Evolutionary conservation across 164 flowering plant genomes (phyloP).

Genomic region (Vitis cinerea): DNA sequence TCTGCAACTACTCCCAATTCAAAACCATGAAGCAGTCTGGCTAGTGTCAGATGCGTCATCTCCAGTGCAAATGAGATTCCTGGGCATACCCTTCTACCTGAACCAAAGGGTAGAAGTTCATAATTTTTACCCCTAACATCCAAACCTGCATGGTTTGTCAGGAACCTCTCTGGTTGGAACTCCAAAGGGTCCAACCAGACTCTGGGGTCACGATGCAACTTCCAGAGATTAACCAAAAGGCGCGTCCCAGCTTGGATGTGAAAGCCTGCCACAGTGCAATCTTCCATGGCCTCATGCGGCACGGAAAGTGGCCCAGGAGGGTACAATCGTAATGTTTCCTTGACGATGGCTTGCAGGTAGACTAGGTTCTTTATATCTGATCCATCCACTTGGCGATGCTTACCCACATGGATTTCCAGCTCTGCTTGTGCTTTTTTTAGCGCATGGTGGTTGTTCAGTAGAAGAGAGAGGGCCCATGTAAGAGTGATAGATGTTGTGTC

Average conservation of each 20-base stretch:
- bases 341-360: conserved; percentile 29
- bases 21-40: conserved; percentile 30
- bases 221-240: conserved; percentile 32
- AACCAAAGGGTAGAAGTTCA: conserved; percentile 30
- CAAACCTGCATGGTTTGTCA: conserved; percentile 10
- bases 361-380: conserved; percentile 25
- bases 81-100: conserved; percentile 32
- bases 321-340: conserved; percentile 20
- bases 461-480: conserved; percentile 21
- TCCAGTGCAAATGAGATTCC: conserved; percentile 20
- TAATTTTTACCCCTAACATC: conserved; percentile 18
- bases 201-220: conserved; percentile 35
- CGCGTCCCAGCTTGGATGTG: conserved; percentile 26
- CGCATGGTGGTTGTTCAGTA: conserved; percentile 19
- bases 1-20: conserved; percentile 9
- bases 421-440: conserved; percentile 26
- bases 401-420: conserved; percentile 23
- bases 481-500: conserved; percentile 25
- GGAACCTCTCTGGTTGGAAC: conserved; percentile 38
- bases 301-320: conserved; percentile 19
- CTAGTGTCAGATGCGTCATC: conserved; percentile 21
- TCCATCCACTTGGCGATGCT: conserved; percentile 24
- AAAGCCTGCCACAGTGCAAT: conserved; percentile 27
- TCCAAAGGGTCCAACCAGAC: conserved; percentile 31
- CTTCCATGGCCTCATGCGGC: conserved; percentile 23